Base-by-base conservation (phyloP, 192 early-diverging fungal genomes). In the Podila horticola region DNA sequence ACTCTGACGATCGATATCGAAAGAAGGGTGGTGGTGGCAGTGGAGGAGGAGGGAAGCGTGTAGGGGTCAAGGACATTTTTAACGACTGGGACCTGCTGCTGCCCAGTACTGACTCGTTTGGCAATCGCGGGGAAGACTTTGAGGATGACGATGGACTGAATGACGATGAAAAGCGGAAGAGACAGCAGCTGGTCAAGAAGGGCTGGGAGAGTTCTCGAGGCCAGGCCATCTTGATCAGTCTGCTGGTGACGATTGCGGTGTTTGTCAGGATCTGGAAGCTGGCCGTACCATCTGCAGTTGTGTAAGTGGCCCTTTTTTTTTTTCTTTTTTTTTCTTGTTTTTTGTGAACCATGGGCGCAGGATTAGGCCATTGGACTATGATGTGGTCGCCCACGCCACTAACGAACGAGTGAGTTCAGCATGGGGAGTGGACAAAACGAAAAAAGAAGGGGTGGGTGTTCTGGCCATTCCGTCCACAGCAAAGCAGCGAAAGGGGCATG, bases 221-320 rank as follows among this genome's bases (percentile, higher is more conserved):
- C 20, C 76, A 79, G 64, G n/a, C 12, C 19, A 68, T 79, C 28
- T 33, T 79, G 51, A 22, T 79, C 26, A 51, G 59, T 2, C 22
- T 72, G 29, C 60, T 79, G 59, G 48, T 49, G 5, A 38, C 36
- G 5, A 36, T 79, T 2, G 70, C 76, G 11, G 38, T 52, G 36
- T 38, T 79, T 67, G 76, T 79, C 31, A 66, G 76, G 45, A 79
- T 79, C 61, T 79, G 76, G 76, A 79, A 79, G 26, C 70, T 72
- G 36, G 70, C 76, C 4, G 34, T 79, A 0, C 76, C 69, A 17
- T 30, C 58, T 30, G 76, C 76, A 55, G 76, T 79, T 22, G 76
- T 79, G 76, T 79, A 79, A 72, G 76, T 72, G 15, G 29, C 24
- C 7, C 3, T 15, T 45, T 24, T 1, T 9, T 29, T 45, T 24